phyloP scores from a whole-genome alignment of 352 stramenopile genomes.

The Poterioochromonas sp. region DNA sequence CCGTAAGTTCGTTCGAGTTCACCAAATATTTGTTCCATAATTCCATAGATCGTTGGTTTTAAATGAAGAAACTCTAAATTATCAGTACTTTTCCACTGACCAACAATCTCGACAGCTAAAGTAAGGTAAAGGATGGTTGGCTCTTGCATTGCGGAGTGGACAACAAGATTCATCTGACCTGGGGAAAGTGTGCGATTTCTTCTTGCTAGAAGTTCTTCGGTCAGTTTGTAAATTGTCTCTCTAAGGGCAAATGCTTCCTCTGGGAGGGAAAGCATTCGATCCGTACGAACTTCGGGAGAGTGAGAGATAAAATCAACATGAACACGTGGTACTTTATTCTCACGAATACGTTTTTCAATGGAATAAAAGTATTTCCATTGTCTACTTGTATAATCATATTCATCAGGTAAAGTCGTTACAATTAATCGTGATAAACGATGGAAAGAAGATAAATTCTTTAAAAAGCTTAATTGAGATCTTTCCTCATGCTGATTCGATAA shows the following conservation, averaged over 20 bases:
- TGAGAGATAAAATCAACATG: background rate
- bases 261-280: no score
- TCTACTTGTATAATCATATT: background rate
- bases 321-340: background rate
- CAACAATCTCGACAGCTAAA: background rate
- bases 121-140: constrained; percentile 4
- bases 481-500: background rate
- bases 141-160: background rate
- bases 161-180: background rate
- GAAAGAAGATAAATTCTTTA: background rate
- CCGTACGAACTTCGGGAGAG: no score
- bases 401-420: constrained; percentile 5
- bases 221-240: background rate
- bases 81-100: constrained; percentile 3
- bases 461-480: background rate
- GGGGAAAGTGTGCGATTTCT: background rate
- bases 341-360: background rate
- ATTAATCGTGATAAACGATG: background rate
- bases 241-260: no score
- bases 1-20: constrained; percentile 1
- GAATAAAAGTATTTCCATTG: background rate
- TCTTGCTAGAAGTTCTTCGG: background rate
- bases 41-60: background rate
- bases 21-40: constrained; percentile 20
- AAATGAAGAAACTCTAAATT: background rate